Percentiles rank a stretch among this genome's conserved stretches.
These are phyloP conservation scores for Spathaspora arborariae DNA, from an alignment of 805 yeast genomes.

Conservation along the genomic window DNA sequence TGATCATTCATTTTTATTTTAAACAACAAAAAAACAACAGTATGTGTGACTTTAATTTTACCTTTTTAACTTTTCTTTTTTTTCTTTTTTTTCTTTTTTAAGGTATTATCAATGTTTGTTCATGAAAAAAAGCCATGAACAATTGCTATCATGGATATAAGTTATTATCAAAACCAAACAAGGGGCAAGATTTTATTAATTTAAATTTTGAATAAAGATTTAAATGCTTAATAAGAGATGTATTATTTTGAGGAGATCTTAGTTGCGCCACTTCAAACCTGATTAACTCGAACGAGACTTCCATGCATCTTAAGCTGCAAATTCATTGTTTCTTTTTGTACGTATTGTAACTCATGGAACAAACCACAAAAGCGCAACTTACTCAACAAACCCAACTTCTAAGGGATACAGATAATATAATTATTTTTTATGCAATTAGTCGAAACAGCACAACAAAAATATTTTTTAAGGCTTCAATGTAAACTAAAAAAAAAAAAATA, in stretches of 20 bases:
- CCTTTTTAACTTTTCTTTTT: background rate
- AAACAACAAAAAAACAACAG: background rate
- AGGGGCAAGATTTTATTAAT: too few species aligned
- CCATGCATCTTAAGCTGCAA: too few species aligned
- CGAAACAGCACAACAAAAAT: background rate
- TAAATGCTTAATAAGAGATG: too few species aligned
- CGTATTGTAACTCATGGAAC: too few species aligned
- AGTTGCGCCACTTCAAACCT: too few species aligned
- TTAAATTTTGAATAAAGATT: too few species aligned
- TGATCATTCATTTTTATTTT: background rate
- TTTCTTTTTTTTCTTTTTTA: background rate
- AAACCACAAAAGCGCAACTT: background rate
- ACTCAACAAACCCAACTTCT: background rate
- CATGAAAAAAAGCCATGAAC: background rate
- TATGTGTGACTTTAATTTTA: background rate
- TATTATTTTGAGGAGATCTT: too few species aligned
- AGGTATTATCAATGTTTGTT: background rate
- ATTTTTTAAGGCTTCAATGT: background rate
- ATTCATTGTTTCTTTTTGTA: too few species aligned
- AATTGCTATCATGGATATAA: too few species aligned
- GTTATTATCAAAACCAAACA: too few species aligned
- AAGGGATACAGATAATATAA: background rate
- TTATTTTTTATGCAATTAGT: background rate
- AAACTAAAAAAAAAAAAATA: background rate
- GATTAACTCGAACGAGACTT: too few species aligned